A percentile compares a stretch with the other conserved stretches of the same genome.
Evolutionary conservation across 1,139 yeast genomes (phyloP).

Genomic region (Magnusiomyces paraingens): DNA sequence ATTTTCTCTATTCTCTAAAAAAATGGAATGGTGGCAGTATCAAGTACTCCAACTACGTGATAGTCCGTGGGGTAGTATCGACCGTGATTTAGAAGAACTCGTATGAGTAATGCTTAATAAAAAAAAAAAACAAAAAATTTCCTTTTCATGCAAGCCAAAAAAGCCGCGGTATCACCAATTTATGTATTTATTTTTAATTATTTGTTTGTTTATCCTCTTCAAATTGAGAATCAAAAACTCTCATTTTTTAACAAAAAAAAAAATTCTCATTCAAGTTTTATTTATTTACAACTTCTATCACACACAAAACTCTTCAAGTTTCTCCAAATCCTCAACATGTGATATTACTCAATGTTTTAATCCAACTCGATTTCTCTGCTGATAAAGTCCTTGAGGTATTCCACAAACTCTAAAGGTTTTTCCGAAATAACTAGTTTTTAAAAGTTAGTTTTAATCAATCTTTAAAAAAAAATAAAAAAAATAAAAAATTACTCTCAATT

Average conservation of each 20-base stretch:
- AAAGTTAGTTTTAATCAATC: background rate
- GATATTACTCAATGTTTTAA: background rate
- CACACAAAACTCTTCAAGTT: background rate
- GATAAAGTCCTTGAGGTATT: constrained; percentile 12
- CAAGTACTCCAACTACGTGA: background rate
- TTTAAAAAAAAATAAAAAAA: background rate
- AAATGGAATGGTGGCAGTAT: background rate
- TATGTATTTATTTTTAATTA: too few relatives aligned
- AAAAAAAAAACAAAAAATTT: too few relatives aligned
- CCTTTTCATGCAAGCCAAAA: too few relatives aligned
- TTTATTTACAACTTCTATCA: background rate
- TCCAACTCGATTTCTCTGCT: constrained; percentile 13
- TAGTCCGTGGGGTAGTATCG: background rate
- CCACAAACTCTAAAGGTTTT: constrained; percentile 25
- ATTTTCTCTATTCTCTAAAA: background rate
- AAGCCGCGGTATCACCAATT: too few relatives aligned
- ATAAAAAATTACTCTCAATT: background rate
- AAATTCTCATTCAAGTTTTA: too few relatives aligned
- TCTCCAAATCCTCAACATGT: too few relatives aligned
- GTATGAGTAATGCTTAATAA: background rate
- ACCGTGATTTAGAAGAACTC: background rate
- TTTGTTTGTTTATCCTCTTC: too few relatives aligned
- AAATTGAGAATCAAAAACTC: too few relatives aligned
- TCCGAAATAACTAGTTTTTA: constrained; percentile 23
- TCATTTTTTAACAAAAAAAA: too few relatives aligned